Base-by-base conservation (phyloP, 441 rosid species). In the Gossypium aridum region DNA sequence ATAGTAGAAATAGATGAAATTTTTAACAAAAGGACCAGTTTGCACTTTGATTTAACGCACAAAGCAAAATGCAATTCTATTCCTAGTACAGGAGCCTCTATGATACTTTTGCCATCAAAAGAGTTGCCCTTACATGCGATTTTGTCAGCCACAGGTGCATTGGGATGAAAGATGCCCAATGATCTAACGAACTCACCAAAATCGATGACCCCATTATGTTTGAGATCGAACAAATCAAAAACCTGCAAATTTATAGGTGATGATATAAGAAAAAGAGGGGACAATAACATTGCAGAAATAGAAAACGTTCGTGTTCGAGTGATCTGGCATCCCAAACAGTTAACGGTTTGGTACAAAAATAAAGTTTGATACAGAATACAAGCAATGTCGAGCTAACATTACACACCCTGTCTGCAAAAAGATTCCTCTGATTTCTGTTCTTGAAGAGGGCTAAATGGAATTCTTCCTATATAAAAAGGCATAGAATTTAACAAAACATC, bases 101-200 rank as follows among this genome's bases (percentile, higher is more conserved):
- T 34, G 9, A 34, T 6, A 5, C 39, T 34, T 34, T 34, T 7
- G 9, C 39, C 39, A 34, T 34, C 2, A 34, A 34, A 34, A 34
- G 65, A 71, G 57, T 14, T 53, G 72, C 72, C 69, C 85, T 83
- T 70, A 94, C 98, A 94, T 72, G 85, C 78, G 17, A 83, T 83
- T 84, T 94, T 94, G 10, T 89, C 93, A 14, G 79, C 88, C 2
- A 85, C 77, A 0, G 85, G 85, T 69, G 98, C 91, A 74, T 78
- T 78, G 37, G 97, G 97, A 80, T 92, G 98, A 76, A 94, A 94
- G 51, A 92, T 80, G 6, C 91, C 85, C 10, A 94, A 77, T n/a
- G 97, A 91, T 81, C 97, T 85, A 54, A 94, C 95, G 57, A 94
- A 92, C 73, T 92, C 98, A 2, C 95, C 97, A 65, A 91, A 94